A percentile compares a stretch with the other conserved stretches of the same genome.
phyloP scores from a whole-genome alignment of 2,329 filamentous ascomycete genomes.

The Kalaharituber pfeilii region DNA sequence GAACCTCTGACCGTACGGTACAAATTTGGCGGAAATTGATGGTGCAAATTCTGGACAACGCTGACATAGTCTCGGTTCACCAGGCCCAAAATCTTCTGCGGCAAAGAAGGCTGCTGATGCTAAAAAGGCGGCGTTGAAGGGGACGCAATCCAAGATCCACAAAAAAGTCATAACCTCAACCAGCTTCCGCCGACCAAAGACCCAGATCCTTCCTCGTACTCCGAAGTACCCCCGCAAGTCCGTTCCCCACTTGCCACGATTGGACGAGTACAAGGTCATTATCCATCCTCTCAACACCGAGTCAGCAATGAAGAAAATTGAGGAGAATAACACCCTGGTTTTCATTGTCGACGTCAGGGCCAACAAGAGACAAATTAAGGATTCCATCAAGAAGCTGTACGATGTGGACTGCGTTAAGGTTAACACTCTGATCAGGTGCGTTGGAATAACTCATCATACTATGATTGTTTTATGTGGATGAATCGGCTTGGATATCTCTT shows the following conservation, averaged over 20 bases:
- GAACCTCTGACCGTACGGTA: neutral
- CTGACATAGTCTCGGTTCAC: neutral
- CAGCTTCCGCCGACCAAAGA: conserved; percentile 97
- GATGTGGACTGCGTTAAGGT: conserved; percentile 97
- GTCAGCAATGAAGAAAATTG: conserved; percentile 99
- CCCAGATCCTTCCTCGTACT: conserved; percentile 69
- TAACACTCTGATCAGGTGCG: conserved; percentile 94
- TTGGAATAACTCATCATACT: conserved; percentile 20
- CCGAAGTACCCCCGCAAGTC: conserved; percentile 97
- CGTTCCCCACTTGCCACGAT: conserved; percentile 69
- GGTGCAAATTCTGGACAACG: neutral
- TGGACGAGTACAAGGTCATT: conserved; percentile 96
- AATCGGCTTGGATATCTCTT: neutral
- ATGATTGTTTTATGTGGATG: neutral
- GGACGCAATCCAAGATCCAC: conserved; percentile 67
- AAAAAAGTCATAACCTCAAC: conserved; percentile 83
- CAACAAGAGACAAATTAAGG: conserved; percentile 99
- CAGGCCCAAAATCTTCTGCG: conserved; percentile 12
- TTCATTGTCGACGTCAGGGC: conserved; percentile 95
- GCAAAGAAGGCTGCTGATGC: conserved; percentile 81
- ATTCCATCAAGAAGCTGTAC: conserved; percentile 96
- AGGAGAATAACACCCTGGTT: conserved; percentile 99
- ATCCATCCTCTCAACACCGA: conserved; percentile 98
- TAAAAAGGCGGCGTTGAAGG: conserved; percentile 89
- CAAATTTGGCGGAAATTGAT: neutral